Conservation (phyloP, 2,329 filamentous ascomycete genomes). For the Huntiella decipiens region DNA sequence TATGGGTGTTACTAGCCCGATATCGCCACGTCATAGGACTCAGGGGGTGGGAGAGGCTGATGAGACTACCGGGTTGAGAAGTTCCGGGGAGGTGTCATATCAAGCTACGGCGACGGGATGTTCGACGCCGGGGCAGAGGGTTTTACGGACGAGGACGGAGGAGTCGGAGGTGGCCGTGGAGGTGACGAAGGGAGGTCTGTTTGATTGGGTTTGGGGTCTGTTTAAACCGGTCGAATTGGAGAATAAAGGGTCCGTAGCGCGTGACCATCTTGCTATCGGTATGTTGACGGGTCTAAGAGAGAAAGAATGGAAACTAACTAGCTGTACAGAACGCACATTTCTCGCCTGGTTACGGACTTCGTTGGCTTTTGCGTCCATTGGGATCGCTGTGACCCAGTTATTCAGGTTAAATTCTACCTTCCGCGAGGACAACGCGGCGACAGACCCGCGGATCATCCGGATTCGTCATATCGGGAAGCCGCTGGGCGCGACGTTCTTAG, state of each 20-base stretch:
- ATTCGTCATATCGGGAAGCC: constrained; percentile 52
- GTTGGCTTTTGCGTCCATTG: constrained; percentile 63
- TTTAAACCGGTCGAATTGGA: constrained; percentile 55
- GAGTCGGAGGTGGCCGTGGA: not conserved
- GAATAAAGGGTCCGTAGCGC: constrained; percentile 68
- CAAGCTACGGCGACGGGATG: not conserved
- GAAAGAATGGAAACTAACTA: not conserved
- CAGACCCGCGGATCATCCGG: constrained; percentile 21
- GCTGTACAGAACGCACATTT: constrained; percentile 52
- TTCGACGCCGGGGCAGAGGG: not conserved
- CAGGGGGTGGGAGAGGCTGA: too few species aligned
- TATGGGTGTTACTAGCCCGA: constrained; percentile 1
- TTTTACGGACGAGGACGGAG: not conserved
- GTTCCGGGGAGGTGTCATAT: too few species aligned
- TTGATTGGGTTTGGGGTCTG: not conserved
- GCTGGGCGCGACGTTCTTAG: constrained; percentile 58
- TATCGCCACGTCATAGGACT: not conserved
- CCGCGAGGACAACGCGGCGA: constrained; percentile 16
- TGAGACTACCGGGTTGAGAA: too few species aligned
- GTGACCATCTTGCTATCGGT: constrained; percentile 69
- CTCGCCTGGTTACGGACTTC: constrained; percentile 72
- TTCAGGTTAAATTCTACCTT: constrained; percentile 63
- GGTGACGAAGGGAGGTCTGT: constrained; percentile 1
- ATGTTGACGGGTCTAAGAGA: constrained; percentile 1
- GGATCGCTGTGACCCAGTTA: constrained; percentile 66